Evolutionary conservation across 805 yeast genomes (phyloP).

Genomic region (Starmerella lactis-condensi): DNA sequence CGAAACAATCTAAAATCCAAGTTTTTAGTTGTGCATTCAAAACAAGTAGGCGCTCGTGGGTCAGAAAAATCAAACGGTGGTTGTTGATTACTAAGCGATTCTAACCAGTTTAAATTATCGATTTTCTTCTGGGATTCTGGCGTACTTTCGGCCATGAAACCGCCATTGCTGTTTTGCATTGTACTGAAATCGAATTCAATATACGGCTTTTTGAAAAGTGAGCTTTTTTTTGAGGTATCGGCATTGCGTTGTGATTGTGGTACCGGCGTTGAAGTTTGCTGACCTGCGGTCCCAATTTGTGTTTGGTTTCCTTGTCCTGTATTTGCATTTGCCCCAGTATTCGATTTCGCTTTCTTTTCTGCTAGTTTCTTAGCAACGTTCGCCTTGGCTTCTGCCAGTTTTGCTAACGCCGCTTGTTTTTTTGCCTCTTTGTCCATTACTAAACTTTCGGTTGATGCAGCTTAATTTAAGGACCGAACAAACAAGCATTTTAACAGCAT

Average conservation of each 20-base stretch:
- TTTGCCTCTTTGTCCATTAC: no score
- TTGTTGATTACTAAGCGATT: slow-evolving; percentile 22
- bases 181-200: slow-evolving; percentile 55
- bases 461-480: not conserved
- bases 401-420: no score
- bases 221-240: slow-evolving; percentile 4
- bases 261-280: not conserved
- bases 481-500: slow-evolving; percentile 1
- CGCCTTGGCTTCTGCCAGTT: no score
- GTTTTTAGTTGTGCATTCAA: slow-evolving; percentile 66
- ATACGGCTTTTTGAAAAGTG: slow-evolving; percentile 19
- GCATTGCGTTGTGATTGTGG: slow-evolving; percentile 9
- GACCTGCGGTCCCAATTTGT: no score
- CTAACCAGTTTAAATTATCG: slow-evolving; percentile 15
- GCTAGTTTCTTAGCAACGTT: no score
- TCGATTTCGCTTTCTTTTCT: no score
- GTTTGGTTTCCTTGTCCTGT: no score
- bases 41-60: slow-evolving; percentile 60
- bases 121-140: slow-evolving; percentile 7
- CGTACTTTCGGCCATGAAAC: slow-evolving; percentile 40
- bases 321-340: no score
- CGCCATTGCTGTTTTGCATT: slow-evolving; percentile 80
- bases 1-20: slow-evolving; percentile 53
- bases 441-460: no score
- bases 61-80: slow-evolving; percentile 30